A percentile compares a stretch with the other conserved stretches of the same genome.
Evolutionary conservation across 2,329 filamentous ascomycete species (phyloP).

Genomic region (Aspergillus transmontanensis): DNA sequence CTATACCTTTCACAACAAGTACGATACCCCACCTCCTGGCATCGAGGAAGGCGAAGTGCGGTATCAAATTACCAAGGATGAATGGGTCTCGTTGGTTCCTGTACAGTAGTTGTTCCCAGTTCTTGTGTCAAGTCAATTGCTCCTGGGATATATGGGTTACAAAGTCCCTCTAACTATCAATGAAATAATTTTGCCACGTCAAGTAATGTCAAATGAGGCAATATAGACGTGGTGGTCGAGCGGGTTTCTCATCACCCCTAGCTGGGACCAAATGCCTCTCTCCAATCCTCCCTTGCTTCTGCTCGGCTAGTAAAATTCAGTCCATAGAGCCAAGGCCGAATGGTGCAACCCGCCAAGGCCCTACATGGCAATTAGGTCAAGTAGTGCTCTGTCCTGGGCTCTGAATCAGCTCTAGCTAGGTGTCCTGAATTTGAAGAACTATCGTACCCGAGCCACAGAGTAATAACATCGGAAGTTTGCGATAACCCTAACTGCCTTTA

Average conservation of each 20-base stretch:
- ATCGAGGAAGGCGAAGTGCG: slow-evolving; percentile 19
- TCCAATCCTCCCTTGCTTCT: background rate
- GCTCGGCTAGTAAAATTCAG: background rate
- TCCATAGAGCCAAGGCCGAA: background rate
- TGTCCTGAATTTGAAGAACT: background rate
- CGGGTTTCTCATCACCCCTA: background rate
- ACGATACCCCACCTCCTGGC: slow-evolving; percentile 14
- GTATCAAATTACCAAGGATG: slow-evolving; percentile 17
- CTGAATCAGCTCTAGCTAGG: background rate
- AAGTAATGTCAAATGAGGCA: background rate
- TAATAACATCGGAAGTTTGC: background rate
- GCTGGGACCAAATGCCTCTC: background rate
- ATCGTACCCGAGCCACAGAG: background rate
- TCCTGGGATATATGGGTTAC: background rate
- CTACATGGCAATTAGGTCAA: background rate
- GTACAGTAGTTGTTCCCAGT: background rate
- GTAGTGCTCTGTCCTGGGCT: background rate
- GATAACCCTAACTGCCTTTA: background rate
- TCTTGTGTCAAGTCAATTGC: background rate
- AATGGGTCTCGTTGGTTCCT: slow-evolving; percentile 3
- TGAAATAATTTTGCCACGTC: background rate
- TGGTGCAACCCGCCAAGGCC: background rate
- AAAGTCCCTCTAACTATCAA: background rate
- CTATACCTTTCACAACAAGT: slow-evolving; percentile 15
- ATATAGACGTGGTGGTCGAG: background rate